Evolutionary conservation across 352 stramenopile genomes (phyloP).

Genomic region (Elongisporangium anandrum): DNA sequence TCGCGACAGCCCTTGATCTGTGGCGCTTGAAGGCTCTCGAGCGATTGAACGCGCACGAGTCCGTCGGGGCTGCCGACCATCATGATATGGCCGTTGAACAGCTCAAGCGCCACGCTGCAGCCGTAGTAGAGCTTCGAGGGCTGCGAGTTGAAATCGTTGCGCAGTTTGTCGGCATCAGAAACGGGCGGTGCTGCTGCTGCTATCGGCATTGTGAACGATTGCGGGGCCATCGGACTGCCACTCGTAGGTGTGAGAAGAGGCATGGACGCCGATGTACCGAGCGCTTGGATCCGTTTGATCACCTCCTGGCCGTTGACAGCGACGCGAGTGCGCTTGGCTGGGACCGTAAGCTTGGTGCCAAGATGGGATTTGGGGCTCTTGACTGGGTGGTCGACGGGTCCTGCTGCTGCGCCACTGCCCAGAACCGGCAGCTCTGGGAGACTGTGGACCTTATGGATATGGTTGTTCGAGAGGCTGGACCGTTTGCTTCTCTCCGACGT

Average conservation of each 20-base stretch:
- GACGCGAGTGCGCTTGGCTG: background rate
- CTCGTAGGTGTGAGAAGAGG: constrained; percentile 10
- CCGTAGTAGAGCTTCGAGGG: constrained; percentile 53
- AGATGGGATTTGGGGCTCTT: background rate
- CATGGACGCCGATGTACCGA: constrained; percentile 40
- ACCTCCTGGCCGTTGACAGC: constrained; percentile 39
- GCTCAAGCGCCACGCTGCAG: constrained; percentile 61
- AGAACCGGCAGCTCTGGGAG: background rate
- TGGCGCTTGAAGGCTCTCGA: constrained; percentile 49
- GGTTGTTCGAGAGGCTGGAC: too few species aligned
- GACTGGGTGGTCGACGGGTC: background rate
- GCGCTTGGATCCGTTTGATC: constrained; percentile 44
- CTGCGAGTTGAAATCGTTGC: constrained; percentile 75
- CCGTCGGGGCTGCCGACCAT: constrained; percentile 62
- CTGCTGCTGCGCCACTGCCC: too few species aligned
- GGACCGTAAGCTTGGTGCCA: background rate
- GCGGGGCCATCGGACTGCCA: constrained; percentile 6
- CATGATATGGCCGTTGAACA: constrained; percentile 75
- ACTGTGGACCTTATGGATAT: background rate
- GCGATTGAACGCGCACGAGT: constrained; percentile 50
- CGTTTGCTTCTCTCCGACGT: background rate
- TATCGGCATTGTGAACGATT: background rate
- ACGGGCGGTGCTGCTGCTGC: constrained; percentile 4
- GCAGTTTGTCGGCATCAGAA: constrained; percentile 55
- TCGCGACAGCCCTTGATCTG: constrained; percentile 49